Conservation (phyloP, 306 rosid species). For the Cucurbita pepo region DNA sequence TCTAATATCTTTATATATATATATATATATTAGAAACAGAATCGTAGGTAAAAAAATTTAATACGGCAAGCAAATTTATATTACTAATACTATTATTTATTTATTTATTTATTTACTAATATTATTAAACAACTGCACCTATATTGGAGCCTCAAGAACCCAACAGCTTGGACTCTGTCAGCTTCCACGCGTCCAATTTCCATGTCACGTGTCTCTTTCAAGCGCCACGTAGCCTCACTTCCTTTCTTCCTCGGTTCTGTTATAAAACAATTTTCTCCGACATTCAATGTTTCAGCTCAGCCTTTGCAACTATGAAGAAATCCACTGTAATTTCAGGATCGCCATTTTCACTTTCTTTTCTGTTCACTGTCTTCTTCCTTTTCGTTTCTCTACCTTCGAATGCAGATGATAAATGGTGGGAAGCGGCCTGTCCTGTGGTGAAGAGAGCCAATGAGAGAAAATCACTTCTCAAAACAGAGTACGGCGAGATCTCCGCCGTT, state of each 20-base stretch:
- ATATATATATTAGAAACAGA: too few species aligned
- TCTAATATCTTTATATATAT: too few species aligned
- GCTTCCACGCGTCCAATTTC: slow-evolving; percentile 24
- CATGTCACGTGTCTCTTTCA: slow-evolving; percentile 32
- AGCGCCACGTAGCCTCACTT: slow-evolving; percentile 25
- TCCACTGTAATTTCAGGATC: not conserved
- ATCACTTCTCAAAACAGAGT: slow-evolving; percentile 27
- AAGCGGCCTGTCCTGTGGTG: slow-evolving; percentile 25
- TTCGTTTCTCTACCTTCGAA: slow-evolving; percentile 4
- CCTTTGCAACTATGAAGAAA: not conserved
- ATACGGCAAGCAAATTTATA: too few species aligned
- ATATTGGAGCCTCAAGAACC: not conserved
- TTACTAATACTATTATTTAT: too few species aligned
- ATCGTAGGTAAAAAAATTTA: too few species aligned
- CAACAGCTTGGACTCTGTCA: slow-evolving; percentile 7
- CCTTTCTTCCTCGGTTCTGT: not conserved
- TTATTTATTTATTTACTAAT: too few species aligned
- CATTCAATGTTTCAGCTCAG: slow-evolving; percentile 3
- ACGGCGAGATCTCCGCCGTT: slow-evolving; percentile 46
- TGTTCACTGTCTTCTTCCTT: slow-evolving; percentile 7
- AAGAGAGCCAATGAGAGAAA: slow-evolving; percentile 27
- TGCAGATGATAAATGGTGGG: slow-evolving; percentile 10
- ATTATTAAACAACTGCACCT: not conserved
- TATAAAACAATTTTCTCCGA: not conserved
- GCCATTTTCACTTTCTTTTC: not conserved